Evolutionary conservation across 192 early-diverging fungal species (phyloP).

Genomic region (Piromyces sp.): DNA sequence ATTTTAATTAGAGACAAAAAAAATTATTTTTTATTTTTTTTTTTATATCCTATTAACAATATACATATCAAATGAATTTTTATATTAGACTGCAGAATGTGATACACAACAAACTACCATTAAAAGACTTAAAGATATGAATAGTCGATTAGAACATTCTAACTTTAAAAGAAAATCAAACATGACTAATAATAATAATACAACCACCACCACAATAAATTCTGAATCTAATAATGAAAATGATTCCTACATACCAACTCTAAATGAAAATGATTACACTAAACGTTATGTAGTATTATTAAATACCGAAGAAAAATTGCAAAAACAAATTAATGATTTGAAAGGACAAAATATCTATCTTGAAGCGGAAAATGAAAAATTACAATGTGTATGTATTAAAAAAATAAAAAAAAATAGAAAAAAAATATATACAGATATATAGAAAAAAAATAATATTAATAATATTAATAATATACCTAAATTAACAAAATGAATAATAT

Average conservation of each 20-base stretch:
- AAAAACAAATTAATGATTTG: not conserved
- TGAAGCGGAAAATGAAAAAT: not conserved
- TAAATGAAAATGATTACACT: not conserved
- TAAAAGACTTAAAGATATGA: not conserved
- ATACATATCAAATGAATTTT: too few relatives aligned
- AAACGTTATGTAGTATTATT: not conserved
- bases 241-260: not conserved
- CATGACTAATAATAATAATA: not conserved
- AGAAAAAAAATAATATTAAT: too few relatives aligned
- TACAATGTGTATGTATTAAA: not conserved
- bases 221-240: not conserved
- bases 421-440: too few relatives aligned
- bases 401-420: not conserved
- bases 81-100: not conserved
- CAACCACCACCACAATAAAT: not conserved
- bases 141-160: not conserved
- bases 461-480: too few relatives aligned
- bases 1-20: not conserved
- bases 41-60: too few relatives aligned
- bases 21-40: too few relatives aligned
- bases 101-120: not conserved
- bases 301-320: not conserved
- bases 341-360: not conserved
- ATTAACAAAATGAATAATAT: too few relatives aligned
- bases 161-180: not conserved